Evolutionary conservation across 768 basidiomycete species (phyloP), one percentile per base, ranked within the genome.

Genomic region (Amanita jacksonii): DNA sequence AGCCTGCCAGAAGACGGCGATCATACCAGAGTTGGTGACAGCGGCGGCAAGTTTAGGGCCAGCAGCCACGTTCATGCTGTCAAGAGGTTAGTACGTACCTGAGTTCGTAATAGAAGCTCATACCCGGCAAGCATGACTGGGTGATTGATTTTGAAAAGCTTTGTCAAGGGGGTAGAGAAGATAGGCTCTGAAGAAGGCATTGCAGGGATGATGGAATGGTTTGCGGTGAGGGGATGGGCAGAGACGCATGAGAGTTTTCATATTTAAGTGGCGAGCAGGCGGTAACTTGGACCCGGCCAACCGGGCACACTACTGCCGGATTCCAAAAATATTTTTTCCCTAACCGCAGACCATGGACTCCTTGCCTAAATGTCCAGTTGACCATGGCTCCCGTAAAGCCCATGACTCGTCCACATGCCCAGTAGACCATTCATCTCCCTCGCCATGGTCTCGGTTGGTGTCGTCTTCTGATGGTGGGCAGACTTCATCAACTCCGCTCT

Each of bases 61-160:
- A 37, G 88, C 85, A 41, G 87, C 88, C 24, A 90, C 79, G 56
- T 86, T 88, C 87, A 90, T 89, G 44, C 82, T 74, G 64, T 31
- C 30, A 8, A 39, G 23, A 19, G 9, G 6, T 30, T 47, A 33
- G 43, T 43, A n/a, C 22, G 44, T 33, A 13, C 36, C 23, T 39
- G 2, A 6, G 19, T 10, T n/a, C 28, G 15, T 37, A 12, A 16
- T 16, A 3, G 27, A 16, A 13, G 13, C 38, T 38, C 61, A 12
- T 56, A 67, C 67, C 81, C 85, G 52, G 87, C 88, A 22, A 90
- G 70, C 75, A 90, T 79, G 57, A 90, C 80, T 4, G 88, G 88
- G 55, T 90, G 88, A 60, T 75, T 77, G 48, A 90, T 81, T 33
- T 68, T 70, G 66, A 91, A 89, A 46, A 89, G 60, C 53, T 67